Evolutionary conservation across 2,329 filamentous ascomycete species (phyloP).

Genomic region (Aspergillus quadricinctus): DNA sequence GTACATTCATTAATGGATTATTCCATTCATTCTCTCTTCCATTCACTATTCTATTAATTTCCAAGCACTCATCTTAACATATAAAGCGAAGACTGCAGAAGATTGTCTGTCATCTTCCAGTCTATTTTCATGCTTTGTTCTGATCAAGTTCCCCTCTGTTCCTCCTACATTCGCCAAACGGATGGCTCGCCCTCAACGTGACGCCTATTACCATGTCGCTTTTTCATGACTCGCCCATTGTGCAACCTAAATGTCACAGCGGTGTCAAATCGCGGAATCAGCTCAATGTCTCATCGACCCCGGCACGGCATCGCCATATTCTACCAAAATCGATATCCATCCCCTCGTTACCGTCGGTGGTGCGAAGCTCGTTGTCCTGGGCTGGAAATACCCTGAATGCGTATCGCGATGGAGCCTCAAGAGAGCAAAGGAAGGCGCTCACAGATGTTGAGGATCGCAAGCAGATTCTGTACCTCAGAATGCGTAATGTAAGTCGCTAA

Average conservation of each 20-base stretch:
- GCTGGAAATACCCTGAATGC: conserved; percentile 30
- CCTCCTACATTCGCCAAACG: conserved; percentile 9
- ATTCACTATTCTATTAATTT: not conserved
- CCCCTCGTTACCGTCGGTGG: conserved; percentile 31
- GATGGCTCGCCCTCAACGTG: conserved; percentile 19
- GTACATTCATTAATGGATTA: not conserved
- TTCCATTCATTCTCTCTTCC: not conserved
- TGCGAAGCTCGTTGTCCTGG: conserved; percentile 32
- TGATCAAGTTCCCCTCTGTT: conserved; percentile 1
- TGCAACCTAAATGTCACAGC: conserved; percentile 25
- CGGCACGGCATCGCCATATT: conserved; percentile 8
- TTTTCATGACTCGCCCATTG: conserved; percentile 27
- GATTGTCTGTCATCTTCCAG: not conserved
- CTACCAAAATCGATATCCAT: conserved; percentile 27
- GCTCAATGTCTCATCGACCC: conserved; percentile 1
- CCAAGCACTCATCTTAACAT: not conserved
- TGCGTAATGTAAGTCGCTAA: conserved; percentile 58
- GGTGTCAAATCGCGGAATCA: conserved; percentile 15
- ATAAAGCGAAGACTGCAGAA: not conserved
- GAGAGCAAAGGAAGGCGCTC: conserved; percentile 47
- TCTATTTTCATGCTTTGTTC: conserved; percentile 7
- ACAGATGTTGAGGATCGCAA: conserved; percentile 54
- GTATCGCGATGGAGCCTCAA: conserved; percentile 52
- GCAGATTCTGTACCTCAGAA: conserved; percentile 58
- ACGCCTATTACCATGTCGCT: conserved; percentile 29